Conservation (phyloP, 2,329 filamentous ascomycete genomes). For the Fusarium sp. region DNA sequence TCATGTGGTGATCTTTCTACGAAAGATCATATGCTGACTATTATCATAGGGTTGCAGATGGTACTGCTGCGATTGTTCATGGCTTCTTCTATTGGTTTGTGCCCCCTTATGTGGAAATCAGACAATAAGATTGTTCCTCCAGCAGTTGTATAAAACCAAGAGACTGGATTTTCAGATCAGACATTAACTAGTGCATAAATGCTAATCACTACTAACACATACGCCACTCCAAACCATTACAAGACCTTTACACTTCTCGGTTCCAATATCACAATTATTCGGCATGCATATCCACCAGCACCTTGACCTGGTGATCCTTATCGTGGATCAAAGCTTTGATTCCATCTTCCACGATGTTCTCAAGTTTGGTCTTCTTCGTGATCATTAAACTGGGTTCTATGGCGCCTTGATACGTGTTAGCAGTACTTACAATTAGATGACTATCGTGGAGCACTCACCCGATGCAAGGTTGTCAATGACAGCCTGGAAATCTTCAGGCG, state of each 20-base stretch:
- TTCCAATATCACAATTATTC: slow-evolving; percentile 18
- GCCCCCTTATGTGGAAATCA: slow-evolving; percentile 37
- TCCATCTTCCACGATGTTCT: slow-evolving; percentile 70
- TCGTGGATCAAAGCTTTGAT: slow-evolving; percentile 71
- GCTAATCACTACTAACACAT: too few relatives aligned
- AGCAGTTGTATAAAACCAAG: too few relatives aligned
- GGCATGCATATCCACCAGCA: slow-evolving; percentile 65
- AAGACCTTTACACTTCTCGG: not conserved
- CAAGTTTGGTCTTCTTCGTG: slow-evolving; percentile 69
- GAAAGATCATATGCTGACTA: not conserved
- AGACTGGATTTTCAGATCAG: too few relatives aligned
- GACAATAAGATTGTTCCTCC: not conserved
- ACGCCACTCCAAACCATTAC: not conserved
- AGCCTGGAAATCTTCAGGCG: slow-evolving; percentile 65
- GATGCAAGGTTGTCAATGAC: slow-evolving; percentile 64
- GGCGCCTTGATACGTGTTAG: slow-evolving; percentile 55
- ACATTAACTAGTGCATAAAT: too few relatives aligned
- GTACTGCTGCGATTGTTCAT: slow-evolving; percentile 29
- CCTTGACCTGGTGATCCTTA: slow-evolving; percentile 75
- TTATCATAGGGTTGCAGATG: slow-evolving; percentile 29
- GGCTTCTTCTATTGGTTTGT: slow-evolving; percentile 38
- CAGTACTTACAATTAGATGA: rapidly evolving
- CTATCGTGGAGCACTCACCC: slow-evolving; percentile 1
- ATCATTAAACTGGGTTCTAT: slow-evolving; percentile 72
- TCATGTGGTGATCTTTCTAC: rapidly evolving